phyloP scores from a whole-genome alignment of 1,284 basidiomycete genomes.

The Kwoniella shivajii region DNA sequence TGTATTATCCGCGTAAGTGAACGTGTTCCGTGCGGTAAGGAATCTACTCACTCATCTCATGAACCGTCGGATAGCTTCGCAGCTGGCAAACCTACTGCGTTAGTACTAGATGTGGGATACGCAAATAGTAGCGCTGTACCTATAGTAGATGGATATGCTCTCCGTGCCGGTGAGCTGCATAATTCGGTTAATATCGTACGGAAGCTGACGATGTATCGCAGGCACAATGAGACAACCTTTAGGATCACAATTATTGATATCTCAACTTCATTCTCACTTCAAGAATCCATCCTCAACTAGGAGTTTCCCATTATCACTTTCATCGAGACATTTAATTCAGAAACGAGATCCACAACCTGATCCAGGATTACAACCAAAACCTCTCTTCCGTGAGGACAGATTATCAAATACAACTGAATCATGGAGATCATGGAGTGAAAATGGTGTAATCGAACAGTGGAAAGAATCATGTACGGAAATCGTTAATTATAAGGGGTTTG shows the following conservation, averaged over 20 bases:
- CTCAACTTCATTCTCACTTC: slow-evolving; percentile 51
- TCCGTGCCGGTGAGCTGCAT: slow-evolving; percentile 74
- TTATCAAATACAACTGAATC: slow-evolving; percentile 70
- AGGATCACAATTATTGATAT: slow-evolving; percentile 46
- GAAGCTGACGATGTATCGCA: neutral
- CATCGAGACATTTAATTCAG: slow-evolving; percentile 81
- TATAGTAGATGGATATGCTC: slow-evolving; percentile 95
- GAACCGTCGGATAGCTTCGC: slow-evolving; percentile 69
- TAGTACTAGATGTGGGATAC: slow-evolving; percentile 92
- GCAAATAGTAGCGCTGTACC: slow-evolving; percentile 88
- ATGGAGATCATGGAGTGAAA: slow-evolving; percentile 82
- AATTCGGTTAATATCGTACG: too few species aligned
- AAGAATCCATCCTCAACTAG: slow-evolving; percentile 32
- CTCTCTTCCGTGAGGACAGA: slow-evolving; percentile 72
- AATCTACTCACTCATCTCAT: too few species aligned
- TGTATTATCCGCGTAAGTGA: slow-evolving; percentile 85
- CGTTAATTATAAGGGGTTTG: slow-evolving; percentile 44
- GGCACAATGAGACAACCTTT: slow-evolving; percentile 55
- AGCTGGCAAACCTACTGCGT: slow-evolving; percentile 90
- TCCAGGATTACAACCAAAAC: slow-evolving; percentile 65
- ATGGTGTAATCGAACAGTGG: slow-evolving; percentile 88
- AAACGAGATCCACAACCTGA: slow-evolving; percentile 68
- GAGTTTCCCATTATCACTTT: slow-evolving; percentile 45
- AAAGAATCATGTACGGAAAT: slow-evolving; percentile 85
- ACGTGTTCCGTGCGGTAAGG: too few species aligned